phyloP scores from a whole-genome alignment of 78 protist species.

The Chrysochromulina tobinii region DNA sequence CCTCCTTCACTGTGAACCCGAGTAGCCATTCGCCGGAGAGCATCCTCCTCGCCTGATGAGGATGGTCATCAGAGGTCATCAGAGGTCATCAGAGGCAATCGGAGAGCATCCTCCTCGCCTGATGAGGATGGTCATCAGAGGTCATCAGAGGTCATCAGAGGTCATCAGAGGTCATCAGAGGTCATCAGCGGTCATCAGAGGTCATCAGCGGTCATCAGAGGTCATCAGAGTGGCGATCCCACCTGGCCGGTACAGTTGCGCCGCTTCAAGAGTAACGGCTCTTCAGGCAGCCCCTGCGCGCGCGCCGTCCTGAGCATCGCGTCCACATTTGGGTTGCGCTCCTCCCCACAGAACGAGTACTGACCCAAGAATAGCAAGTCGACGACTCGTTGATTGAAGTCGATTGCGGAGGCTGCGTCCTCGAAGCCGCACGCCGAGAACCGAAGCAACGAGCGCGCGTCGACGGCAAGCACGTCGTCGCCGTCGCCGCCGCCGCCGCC shows the following conservation, averaged over 20 bases:
- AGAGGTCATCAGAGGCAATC: no score
- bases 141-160: no score
- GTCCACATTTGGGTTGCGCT: neutral
- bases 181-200: no score
- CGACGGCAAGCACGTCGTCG: neutral
- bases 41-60: no score
- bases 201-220: no score
- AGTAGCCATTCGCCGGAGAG: no score
- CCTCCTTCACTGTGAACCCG: no score
- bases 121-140: no score
- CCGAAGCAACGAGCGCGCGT: neutral
- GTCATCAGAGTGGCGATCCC: no score
- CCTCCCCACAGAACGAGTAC: neutral
- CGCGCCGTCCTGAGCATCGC: neutral
- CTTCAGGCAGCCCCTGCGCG: neutral
- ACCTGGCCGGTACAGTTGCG: constrained; percentile 1
- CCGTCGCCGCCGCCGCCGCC: neutral
- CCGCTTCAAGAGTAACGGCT: neutral
- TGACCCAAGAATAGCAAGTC: neutral
- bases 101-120: no score
- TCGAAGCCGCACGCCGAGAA: neutral
- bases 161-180: no score
- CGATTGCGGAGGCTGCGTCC: neutral
- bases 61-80: no score
- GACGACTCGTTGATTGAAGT: neutral